These are phyloP conservation scores for Paramecium pentaurelia DNA, from an alignment of 73 alveolate genomes.

Conservation along the genomic window DNA sequence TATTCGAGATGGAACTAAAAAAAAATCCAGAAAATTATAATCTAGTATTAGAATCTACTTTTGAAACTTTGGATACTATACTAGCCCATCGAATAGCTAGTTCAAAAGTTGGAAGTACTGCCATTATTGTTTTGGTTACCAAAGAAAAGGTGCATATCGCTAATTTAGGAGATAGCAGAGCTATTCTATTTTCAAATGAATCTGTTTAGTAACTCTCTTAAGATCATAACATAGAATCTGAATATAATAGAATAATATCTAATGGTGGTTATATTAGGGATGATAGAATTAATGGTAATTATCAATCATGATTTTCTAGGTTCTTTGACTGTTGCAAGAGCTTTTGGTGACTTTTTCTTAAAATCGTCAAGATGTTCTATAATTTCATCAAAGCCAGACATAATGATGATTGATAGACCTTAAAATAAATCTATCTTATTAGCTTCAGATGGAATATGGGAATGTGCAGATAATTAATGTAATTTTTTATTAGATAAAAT, in stretches of 20 bases:
- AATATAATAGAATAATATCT: neutral
- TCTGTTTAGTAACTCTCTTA: slow-evolving; percentile 56
- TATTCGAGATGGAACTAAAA: slow-evolving; percentile 63
- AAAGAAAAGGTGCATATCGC: slow-evolving; percentile 78
- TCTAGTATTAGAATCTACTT: slow-evolving; percentile 82
- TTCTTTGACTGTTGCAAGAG: neutral
- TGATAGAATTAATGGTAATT: slow-evolving; percentile 23
- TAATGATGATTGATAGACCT: neutral
- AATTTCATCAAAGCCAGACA: neutral
- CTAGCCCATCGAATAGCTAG: slow-evolving; percentile 40
- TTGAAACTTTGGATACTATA: slow-evolving; percentile 81
- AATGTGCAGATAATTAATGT: neutral
- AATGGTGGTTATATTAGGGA: neutral
- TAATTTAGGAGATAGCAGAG: slow-evolving; percentile 92
- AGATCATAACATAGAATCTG: neutral
- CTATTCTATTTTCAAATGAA: slow-evolving; percentile 71
- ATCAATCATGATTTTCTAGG: neutral
- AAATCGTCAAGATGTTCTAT: neutral
- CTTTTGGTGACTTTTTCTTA: slow-evolving; percentile 1
- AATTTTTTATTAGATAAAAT: neutral
- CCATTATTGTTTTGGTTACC: slow-evolving; percentile 70
- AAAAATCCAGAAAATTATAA: slow-evolving; percentile 73
- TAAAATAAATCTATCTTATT: neutral
- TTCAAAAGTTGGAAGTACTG: slow-evolving; percentile 75
- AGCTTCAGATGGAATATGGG: slow-evolving; percentile 40